Percentiles rank a stretch among this genome's conserved stretches.
These are phyloP conservation scores for Spiraea crenata DNA, from an alignment of 331 rosid species.

Conservation along the genomic window DNA sequence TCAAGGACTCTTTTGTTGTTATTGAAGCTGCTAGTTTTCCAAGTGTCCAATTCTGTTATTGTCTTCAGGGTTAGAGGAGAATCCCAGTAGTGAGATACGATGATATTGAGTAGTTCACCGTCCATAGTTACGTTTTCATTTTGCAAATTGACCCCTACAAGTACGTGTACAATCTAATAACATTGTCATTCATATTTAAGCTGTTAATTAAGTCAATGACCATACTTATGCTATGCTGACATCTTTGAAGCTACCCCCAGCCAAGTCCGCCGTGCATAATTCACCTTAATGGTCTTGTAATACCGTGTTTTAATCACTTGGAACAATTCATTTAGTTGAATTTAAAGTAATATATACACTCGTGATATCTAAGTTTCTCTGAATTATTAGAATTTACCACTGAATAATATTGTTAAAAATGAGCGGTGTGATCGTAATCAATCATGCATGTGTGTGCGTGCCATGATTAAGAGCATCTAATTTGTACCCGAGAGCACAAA, in stretches of 20 bases:
- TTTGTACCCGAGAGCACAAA: too few relatives aligned
- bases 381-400: too few relatives aligned
- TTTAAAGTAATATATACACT: too few relatives aligned
- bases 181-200: slow-evolving; percentile 28
- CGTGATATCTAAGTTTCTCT: too few relatives aligned
- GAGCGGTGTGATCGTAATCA: too few relatives aligned
- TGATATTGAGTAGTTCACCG: slow-evolving; percentile 31
- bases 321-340: too few relatives aligned
- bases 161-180: slow-evolving; percentile 8
- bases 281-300: too few relatives aligned
- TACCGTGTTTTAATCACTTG: too few relatives aligned
- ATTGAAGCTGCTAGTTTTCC: background rate
- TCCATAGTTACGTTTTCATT: slow-evolving; percentile 45
- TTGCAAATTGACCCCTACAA: slow-evolving; percentile 36
- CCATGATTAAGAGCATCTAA: too few relatives aligned
- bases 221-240: slow-evolving; percentile 28
- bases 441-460: too few relatives aligned
- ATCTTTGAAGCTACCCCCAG: background rate
- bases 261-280: too few relatives aligned
- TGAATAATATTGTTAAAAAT: too few relatives aligned
- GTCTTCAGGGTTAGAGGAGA: slow-evolving; percentile 34
- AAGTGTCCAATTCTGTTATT: slow-evolving; percentile 13
- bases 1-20: background rate
- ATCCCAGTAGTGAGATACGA: slow-evolving; percentile 28
- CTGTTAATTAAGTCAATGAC: slow-evolving; percentile 25